These are phyloP conservation scores for Talaromyces piceae DNA, from an alignment of 2,329 filamentous ascomycete species.

Conservation along the genomic window DNA sequence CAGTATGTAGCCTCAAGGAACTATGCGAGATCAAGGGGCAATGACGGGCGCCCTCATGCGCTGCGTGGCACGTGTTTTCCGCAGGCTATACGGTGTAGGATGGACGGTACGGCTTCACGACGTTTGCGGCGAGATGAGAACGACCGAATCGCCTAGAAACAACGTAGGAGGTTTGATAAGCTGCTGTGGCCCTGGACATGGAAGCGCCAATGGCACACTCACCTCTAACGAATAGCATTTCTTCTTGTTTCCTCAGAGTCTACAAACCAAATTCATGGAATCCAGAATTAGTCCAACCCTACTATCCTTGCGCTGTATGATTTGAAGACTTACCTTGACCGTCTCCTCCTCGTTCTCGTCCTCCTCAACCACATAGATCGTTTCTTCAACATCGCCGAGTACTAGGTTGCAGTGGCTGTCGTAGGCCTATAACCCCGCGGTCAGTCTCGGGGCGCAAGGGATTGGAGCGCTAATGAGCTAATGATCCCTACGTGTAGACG, in stretches of 20 bases:
- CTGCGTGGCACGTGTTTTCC: background rate
- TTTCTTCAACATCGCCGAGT: slow-evolving; percentile 93
- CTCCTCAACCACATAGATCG: slow-evolving; percentile 87
- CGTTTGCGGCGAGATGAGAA: slow-evolving; percentile 60
- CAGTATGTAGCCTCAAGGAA: background rate
- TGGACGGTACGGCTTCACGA: slow-evolving; percentile 18
- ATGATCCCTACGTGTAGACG: slow-evolving; percentile 69
- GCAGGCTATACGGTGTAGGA: background rate
- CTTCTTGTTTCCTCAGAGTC: slow-evolving; percentile 93
- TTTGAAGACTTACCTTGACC: slow-evolving; percentile 54
- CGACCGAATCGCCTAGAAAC: slow-evolving; percentile 61
- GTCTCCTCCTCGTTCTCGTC: slow-evolving; percentile 69
- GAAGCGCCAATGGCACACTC: too few relatives aligned
- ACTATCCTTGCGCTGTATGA: too few relatives aligned
- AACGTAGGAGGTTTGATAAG: background rate
- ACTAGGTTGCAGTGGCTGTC: slow-evolving; percentile 98
- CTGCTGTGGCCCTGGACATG: too few relatives aligned
- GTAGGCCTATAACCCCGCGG: slow-evolving; percentile 61
- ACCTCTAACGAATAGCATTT: slow-evolving; percentile 99
- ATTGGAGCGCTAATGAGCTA: background rate
- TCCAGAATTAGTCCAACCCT: background rate
- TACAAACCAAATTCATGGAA: slow-evolving; percentile 31
- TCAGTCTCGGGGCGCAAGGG: background rate
- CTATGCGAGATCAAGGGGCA: background rate
- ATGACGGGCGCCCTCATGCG: background rate